Evolutionary conservation across 768 basidiomycete genomes (phyloP).

Genomic region (Mycena rebaudengoi): DNA sequence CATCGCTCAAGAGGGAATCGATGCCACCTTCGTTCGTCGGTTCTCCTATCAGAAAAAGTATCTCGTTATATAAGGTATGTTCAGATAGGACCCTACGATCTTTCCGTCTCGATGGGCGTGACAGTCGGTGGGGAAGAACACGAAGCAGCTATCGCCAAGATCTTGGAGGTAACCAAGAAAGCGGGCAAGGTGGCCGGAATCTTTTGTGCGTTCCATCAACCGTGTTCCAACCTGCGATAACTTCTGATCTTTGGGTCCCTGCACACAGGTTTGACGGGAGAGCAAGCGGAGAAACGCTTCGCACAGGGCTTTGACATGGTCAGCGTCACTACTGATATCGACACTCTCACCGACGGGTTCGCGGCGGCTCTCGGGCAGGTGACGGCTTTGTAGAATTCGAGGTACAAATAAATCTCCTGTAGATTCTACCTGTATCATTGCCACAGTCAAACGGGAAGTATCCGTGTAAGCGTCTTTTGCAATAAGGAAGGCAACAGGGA

Average conservation of each 20-base stretch:
- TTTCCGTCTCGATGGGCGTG: slow-evolving; percentile 35
- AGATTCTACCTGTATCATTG: too few species aligned
- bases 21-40: slow-evolving; percentile 31
- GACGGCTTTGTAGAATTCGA: too few species aligned
- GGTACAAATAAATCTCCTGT: too few species aligned
- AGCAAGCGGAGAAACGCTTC: slow-evolving; percentile 35
- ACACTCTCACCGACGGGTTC: slow-evolving; percentile 29
- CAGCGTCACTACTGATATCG: slow-evolving; percentile 37
- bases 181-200: slow-evolving; percentile 35
- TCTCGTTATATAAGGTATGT: background rate
- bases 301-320: slow-evolving; percentile 38
- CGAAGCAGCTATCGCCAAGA: slow-evolving; percentile 29
- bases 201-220: slow-evolving; percentile 31
- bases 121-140: slow-evolving; percentile 30
- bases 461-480: too few species aligned
- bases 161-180: slow-evolving; percentile 29
- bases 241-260: background rate
- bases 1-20: slow-evolving; percentile 34
- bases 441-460: too few species aligned
- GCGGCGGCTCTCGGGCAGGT: slow-evolving; percentile 26
- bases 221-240: background rate
- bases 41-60: background rate
- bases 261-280: slow-evolving; percentile 31
- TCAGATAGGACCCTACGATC: slow-evolving; percentile 34
- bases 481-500: too few species aligned